These are phyloP conservation scores for Agaricus sinodeliciosus DNA, from an alignment of 768 basidiomycete species.

Conservation along the genomic window DNA sequence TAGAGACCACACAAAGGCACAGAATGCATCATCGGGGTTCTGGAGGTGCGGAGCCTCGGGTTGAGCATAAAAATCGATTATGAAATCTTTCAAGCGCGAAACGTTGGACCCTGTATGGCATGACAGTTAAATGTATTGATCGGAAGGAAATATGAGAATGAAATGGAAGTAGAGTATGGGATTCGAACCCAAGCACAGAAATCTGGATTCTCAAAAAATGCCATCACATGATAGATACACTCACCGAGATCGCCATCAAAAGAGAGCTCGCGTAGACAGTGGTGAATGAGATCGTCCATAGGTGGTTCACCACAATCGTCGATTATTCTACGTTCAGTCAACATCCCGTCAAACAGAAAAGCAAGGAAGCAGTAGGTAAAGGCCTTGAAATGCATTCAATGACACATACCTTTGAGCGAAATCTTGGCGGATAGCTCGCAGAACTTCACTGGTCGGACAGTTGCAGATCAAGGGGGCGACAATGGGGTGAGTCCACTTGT, in stretches of 20 bases:
- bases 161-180: constrained; percentile 24
- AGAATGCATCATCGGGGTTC: constrained; percentile 67
- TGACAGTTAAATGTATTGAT: constrained; percentile 4
- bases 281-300: constrained; percentile 84
- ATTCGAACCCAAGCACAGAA: constrained; percentile 35
- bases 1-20: constrained; percentile 77
- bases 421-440: not conserved
- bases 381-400: not conserved
- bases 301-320: not conserved
- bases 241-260: constrained; percentile 89
- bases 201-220: not conserved
- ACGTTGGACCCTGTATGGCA: constrained; percentile 58
- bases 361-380: not conserved
- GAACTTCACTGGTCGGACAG: not conserved
- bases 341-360: not conserved
- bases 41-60: constrained; percentile 37
- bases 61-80: constrained; percentile 56
- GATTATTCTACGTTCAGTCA: not conserved
- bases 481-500: not conserved
- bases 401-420: not conserved
- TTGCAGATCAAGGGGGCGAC: not conserved
- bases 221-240: constrained; percentile 33
- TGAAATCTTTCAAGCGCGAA: constrained; percentile 64
- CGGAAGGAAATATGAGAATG: not conserved
- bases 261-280: constrained; percentile 79